Conservation (phyloP, 2,329 filamentous ascomycete species). For the Pseudocercospora fuligena region DNA sequence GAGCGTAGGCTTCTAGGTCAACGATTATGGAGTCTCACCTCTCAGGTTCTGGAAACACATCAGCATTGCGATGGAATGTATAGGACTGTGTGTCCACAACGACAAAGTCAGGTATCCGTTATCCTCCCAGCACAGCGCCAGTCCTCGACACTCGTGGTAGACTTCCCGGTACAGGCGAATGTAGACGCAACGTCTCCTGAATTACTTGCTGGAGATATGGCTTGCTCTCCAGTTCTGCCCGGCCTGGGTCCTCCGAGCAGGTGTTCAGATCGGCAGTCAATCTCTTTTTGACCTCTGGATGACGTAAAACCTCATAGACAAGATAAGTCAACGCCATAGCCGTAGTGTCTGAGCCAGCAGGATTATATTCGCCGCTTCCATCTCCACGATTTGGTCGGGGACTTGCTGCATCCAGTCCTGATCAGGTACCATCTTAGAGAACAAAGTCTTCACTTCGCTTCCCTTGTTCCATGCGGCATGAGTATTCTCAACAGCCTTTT, state of each 20-base stretch:
- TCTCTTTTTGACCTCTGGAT: slow-evolving; percentile 23
- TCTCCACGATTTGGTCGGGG: slow-evolving; percentile 21
- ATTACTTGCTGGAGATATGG: slow-evolving; percentile 44
- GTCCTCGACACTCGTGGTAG: slow-evolving; percentile 43
- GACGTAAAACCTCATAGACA: slow-evolving; percentile 28
- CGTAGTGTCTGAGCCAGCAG: slow-evolving; percentile 31
- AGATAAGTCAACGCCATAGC: slow-evolving; percentile 34
- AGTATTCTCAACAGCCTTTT: neutral
- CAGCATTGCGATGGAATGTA: slow-evolving; percentile 33
- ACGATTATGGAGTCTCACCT: slow-evolving; percentile 13
- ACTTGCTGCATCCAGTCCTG: neutral
- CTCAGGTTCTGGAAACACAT: slow-evolving; percentile 31
- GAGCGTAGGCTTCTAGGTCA: slow-evolving; percentile 31
- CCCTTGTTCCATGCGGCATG: neutral
- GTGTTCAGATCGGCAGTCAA: slow-evolving; percentile 27
- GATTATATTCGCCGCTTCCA: slow-evolving; percentile 27
- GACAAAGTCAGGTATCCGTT: slow-evolving; percentile 32
- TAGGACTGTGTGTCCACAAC: slow-evolving; percentile 35
- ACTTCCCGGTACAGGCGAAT: slow-evolving; percentile 40
- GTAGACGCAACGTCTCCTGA: slow-evolving; percentile 45
- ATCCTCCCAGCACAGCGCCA: slow-evolving; percentile 16
- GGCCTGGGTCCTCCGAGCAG: slow-evolving; percentile 17
- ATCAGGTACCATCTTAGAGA: slow-evolving; percentile 5
- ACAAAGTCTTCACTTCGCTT: neutral
- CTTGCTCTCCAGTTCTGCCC: slow-evolving; percentile 36